Conservation (phyloP, 2,329 filamentous ascomycete species). For the Lecanoromycetidae sp. region DNA sequence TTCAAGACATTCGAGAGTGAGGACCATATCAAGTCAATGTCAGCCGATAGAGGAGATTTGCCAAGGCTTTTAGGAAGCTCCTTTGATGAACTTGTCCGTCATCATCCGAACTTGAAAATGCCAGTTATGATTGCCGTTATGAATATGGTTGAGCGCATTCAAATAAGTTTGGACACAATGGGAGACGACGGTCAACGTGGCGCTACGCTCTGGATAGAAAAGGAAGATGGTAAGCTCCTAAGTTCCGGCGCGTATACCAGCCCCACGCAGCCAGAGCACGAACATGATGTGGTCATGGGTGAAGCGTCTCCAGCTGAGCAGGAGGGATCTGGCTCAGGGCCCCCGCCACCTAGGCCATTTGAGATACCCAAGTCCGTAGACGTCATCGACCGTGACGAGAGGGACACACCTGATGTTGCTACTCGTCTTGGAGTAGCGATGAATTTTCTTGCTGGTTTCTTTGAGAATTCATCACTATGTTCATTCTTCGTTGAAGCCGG, state of each 20-base stretch:
- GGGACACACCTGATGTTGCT: constrained; percentile 24
- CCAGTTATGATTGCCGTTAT: constrained; percentile 75
- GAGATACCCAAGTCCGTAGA: constrained; percentile 10
- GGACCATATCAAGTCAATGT: constrained; percentile 73
- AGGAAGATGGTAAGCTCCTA: constrained; percentile 46
- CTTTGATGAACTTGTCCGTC: constrained; percentile 88
- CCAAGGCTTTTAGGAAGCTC: constrained; percentile 63
- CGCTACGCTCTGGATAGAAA: constrained; percentile 59
- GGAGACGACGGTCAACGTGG: constrained; percentile 60
- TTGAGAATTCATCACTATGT: constrained; percentile 62
- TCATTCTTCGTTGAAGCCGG: constrained; percentile 62
- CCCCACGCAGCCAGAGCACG: background rate
- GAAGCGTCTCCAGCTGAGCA: constrained; percentile 16
- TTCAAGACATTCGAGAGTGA: constrained; percentile 96
- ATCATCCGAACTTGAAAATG: constrained; percentile 73
- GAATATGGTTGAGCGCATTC: constrained; percentile 75
- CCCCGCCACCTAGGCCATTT: constrained; percentile 13
- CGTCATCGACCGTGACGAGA: constrained; percentile 36
- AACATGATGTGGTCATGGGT: constrained; percentile 17
- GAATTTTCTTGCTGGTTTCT: constrained; percentile 66
- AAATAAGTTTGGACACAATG: constrained; percentile 58
- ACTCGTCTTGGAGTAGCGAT: constrained; percentile 14
- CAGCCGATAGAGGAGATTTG: constrained; percentile 54
- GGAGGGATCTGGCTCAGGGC: constrained; percentile 6
- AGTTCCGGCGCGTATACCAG: constrained; percentile 27